Percentiles rank a stretch among this genome's conserved stretches.
phyloP scores from a whole-genome alignment of 495 filamentous ascomycete species.

The Podospora pseudocomata region DNA sequence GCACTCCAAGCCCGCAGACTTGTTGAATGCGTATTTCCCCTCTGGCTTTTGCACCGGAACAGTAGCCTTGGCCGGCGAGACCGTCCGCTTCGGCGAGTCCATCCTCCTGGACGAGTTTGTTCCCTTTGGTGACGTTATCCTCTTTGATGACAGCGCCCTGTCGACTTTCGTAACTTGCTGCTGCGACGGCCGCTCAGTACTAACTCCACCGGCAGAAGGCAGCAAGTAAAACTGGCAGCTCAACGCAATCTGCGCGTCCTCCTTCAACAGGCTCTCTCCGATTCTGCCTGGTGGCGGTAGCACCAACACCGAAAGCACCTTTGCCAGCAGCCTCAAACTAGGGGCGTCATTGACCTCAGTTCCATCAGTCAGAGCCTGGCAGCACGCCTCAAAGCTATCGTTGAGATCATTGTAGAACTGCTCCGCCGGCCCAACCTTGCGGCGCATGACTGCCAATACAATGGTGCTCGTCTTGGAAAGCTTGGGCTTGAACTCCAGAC shows the following conservation, averaged over 20 bases:
- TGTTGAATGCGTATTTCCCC: conserved; percentile 1
- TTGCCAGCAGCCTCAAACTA: conserved; percentile 9
- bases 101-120: background rate
- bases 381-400: conserved; percentile 5
- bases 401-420: conserved; percentile 1
- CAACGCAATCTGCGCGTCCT: conserved; percentile 9
- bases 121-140: background rate
- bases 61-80: too few species aligned
- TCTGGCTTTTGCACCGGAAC: background rate
- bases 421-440: conserved; percentile 7
- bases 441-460: conserved; percentile 8
- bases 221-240: conserved; percentile 9
- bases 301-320: background rate
- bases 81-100: background rate
- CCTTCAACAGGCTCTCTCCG: background rate
- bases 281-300: background rate
- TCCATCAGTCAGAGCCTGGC: conserved; percentile 1
- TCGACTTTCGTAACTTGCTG: background rate
- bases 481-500: conserved; percentile 11
- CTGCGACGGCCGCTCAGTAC: background rate
- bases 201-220: background rate
- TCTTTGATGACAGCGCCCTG: background rate
- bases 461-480: conserved; percentile 4
- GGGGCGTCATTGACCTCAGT: background rate
- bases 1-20: background rate